Percentiles rank a stretch among this genome's conserved stretches.
phyloP scores from a whole-genome alignment of 352 stramenopile genomes.

The Pythium oligandrum region DNA sequence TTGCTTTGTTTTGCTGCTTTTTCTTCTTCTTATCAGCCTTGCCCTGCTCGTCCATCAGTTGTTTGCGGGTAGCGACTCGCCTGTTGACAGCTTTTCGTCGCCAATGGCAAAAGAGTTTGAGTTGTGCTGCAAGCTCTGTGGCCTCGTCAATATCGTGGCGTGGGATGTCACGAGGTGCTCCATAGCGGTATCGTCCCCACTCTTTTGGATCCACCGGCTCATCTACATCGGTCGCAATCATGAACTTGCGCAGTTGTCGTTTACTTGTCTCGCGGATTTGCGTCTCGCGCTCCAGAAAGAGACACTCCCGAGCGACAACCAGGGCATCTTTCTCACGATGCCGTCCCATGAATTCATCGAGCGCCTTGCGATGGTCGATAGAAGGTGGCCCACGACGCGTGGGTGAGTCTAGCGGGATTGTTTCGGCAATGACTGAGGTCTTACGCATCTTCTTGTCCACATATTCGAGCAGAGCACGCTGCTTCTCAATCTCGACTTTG shows the following conservation, averaged over 20 bases:
- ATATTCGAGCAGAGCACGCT: slow-evolving; percentile 29
- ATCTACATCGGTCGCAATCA: slow-evolving; percentile 59
- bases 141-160: slow-evolving; percentile 40
- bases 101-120: slow-evolving; percentile 55
- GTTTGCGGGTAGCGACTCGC: slow-evolving; percentile 31
- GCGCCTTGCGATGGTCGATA: slow-evolving; percentile 53
- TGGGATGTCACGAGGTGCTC: slow-evolving; percentile 33
- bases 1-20: slow-evolving; percentile 17
- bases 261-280: slow-evolving; percentile 53
- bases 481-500: slow-evolving; percentile 33
- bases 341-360: slow-evolving; percentile 38
- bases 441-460: too few species aligned
- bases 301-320: slow-evolving; percentile 39
- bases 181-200: slow-evolving; percentile 56
- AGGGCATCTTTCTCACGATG: slow-evolving; percentile 33
- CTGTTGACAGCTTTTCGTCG: slow-evolving; percentile 31
- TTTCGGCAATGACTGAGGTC: too few species aligned
- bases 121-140: slow-evolving; percentile 44
- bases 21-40: slow-evolving; percentile 15
- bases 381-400: slow-evolving; percentile 32
- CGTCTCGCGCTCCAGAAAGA: slow-evolving; percentile 56
- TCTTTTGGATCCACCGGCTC: slow-evolving; percentile 54
- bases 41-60: slow-evolving; percentile 26
- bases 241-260: slow-evolving; percentile 58
- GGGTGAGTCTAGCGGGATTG: neutral